phyloP scores from a whole-genome alignment of 352 stramenopile species.

The Hyaloperonospora arabidopsidis region DNA sequence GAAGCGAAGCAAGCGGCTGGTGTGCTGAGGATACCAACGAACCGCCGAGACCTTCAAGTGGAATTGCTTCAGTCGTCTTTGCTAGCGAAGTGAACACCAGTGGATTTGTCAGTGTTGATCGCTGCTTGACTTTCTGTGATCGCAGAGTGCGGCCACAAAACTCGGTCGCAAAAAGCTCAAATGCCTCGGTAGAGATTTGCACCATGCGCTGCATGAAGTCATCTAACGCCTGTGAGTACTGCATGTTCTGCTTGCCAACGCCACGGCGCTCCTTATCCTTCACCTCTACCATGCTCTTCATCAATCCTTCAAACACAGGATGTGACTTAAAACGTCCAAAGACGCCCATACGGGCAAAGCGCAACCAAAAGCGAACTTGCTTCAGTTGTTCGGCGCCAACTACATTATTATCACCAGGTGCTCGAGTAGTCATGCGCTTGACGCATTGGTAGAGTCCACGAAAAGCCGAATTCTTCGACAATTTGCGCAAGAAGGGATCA shows the following conservation, averaged over 20 bases:
- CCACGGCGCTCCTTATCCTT: slow-evolving; percentile 77
- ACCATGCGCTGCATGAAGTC: slow-evolving; percentile 63
- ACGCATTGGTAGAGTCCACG: slow-evolving; percentile 57
- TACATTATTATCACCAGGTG: slow-evolving; percentile 6
- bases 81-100: slow-evolving; percentile 2
- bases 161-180: slow-evolving; percentile 65
- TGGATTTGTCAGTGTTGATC: slow-evolving; percentile 12
- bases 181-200: slow-evolving; percentile 58
- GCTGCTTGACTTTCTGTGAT: slow-evolving; percentile 69
- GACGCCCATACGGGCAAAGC: slow-evolving; percentile 62
- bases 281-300: slow-evolving; percentile 74
- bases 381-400: slow-evolving; percentile 26
- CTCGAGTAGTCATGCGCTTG: slow-evolving; percentile 25
- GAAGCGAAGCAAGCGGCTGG: slow-evolving; percentile 11
- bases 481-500: slow-evolving; percentile 68
- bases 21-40: slow-evolving; percentile 1
- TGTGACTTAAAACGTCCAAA: slow-evolving; percentile 65
- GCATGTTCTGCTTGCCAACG: slow-evolving; percentile 82
- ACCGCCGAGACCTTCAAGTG: slow-evolving; percentile 10
- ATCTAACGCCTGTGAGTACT: slow-evolving; percentile 62
- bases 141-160: slow-evolving; percentile 68
- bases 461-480: slow-evolving; percentile 72
- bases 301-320: slow-evolving; percentile 64
- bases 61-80: slow-evolving; percentile 4
- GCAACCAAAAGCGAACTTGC: slow-evolving; percentile 57